Percentiles rank a stretch among this genome's conserved stretches.
These are phyloP conservation scores for Mrakiaceae sp. DNA, from an alignment of 1,284 basidiomycete species.

Conservation along the genomic window DNA sequence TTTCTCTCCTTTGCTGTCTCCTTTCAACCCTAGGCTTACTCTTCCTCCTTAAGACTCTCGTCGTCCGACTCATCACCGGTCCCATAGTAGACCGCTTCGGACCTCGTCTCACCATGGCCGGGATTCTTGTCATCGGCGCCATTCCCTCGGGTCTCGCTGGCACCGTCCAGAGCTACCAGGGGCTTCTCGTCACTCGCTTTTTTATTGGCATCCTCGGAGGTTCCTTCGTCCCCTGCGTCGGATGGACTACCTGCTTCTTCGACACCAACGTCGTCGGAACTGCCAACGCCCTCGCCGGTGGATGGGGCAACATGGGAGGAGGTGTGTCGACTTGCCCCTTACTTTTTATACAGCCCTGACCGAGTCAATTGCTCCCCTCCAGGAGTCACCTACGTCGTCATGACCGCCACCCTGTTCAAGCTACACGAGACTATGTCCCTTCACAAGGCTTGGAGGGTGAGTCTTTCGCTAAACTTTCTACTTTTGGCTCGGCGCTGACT, in stretches of 20 bases:
- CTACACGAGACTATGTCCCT: constrained; percentile 38
- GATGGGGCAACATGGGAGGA: constrained; percentile 45
- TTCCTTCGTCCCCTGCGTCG: constrained; percentile 47
- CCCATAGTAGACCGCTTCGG: constrained; percentile 50
- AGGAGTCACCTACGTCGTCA: constrained; percentile 48
- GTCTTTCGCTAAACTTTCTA: too few species aligned
- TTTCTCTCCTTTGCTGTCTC: constrained; percentile 7
- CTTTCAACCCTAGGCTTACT: neutral
- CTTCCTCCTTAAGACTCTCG: constrained; percentile 26
- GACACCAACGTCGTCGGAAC: constrained; percentile 54
- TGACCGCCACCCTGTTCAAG: constrained; percentile 47
- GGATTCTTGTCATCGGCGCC: constrained; percentile 47
- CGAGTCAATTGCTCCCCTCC: neutral
- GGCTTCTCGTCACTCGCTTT: constrained; percentile 45
- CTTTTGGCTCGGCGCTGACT: too few species aligned
- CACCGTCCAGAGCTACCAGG: constrained; percentile 38
- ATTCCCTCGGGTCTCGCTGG: constrained; percentile 55
- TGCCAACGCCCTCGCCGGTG: constrained; percentile 45
- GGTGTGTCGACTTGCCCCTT: constrained; percentile 17
- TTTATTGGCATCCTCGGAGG: constrained; percentile 49
- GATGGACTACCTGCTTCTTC: constrained; percentile 58
- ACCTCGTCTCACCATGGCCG: constrained; percentile 51
- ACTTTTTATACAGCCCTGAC: constrained; percentile 17
- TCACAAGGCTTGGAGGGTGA: constrained; percentile 33
- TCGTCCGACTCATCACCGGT: constrained; percentile 46